These are phyloP conservation scores for Penicillium sp. DNA, from an alignment of 2,329 filamentous ascomycete species.

Conservation along the genomic window DNA sequence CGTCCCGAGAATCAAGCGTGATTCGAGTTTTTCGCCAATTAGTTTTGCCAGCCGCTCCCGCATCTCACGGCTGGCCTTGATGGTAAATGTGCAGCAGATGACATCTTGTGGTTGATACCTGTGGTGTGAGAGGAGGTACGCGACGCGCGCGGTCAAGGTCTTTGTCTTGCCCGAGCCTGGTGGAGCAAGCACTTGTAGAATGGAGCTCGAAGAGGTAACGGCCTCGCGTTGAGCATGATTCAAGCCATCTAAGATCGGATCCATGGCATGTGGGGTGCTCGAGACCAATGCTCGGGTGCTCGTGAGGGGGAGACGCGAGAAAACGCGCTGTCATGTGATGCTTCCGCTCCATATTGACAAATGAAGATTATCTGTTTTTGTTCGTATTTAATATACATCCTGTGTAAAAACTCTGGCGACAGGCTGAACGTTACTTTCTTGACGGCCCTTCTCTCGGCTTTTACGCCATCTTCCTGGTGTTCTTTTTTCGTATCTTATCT, in stretches of 20 bases:
- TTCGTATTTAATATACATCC: too few species aligned
- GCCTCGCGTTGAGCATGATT: constrained; percentile 65
- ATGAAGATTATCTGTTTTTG: too few species aligned
- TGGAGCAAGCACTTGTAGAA: constrained; percentile 62
- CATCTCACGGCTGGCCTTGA: constrained; percentile 94
- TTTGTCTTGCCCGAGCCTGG: constrained; percentile 86
- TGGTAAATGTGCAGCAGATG: constrained; percentile 94
- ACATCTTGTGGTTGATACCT: constrained; percentile 79
- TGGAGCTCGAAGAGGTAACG: constrained; percentile 60
- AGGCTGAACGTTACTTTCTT: too few species aligned
- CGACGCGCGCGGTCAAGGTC: constrained; percentile 87
- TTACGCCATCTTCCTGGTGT: too few species aligned
- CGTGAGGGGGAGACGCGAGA: constrained; percentile 19
- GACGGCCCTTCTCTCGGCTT: too few species aligned
- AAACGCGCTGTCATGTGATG: constrained; percentile 33
- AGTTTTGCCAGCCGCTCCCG: constrained; percentile 76
- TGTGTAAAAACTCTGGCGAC: too few species aligned
- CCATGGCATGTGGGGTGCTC: constrained; percentile 42
- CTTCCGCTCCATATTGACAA: constrained; percentile 6
- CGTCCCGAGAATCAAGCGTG: constrained; percentile 79
- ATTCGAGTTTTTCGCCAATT: constrained; percentile 75
- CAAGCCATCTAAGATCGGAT: constrained; percentile 58
- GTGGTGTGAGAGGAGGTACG: constrained; percentile 74
- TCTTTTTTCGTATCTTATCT: too few species aligned
- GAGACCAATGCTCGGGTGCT: constrained; percentile 2